These are phyloP conservation scores for Lactarius hatsudake DNA, from an alignment of 768 basidiomycete species.

Conservation along the genomic window DNA sequence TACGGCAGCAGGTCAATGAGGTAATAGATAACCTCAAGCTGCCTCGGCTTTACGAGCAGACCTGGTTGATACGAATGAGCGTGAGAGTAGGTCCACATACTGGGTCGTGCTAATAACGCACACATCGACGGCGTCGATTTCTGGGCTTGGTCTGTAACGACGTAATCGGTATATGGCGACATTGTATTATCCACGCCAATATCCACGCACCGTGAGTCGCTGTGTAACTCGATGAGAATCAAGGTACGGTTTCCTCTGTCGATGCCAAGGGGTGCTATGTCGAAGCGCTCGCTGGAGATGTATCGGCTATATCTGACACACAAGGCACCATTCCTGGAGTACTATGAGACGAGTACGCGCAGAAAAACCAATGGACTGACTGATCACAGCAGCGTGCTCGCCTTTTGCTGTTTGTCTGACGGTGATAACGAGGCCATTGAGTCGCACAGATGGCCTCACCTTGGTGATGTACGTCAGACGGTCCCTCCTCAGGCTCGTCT, in stretches of 20 bases:
- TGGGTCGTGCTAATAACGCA: background rate
- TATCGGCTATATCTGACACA: background rate
- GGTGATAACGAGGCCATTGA: background rate
- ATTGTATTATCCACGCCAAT: background rate
- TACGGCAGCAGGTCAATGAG: conserved; percentile 10
- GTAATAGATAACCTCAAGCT: background rate
- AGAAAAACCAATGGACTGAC: background rate
- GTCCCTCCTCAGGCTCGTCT: background rate
- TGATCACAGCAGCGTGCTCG: background rate
- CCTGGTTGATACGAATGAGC: background rate
- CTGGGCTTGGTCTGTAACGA: background rate
- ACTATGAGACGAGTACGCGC: background rate
- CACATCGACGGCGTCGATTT: background rate
- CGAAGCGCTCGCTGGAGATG: background rate
- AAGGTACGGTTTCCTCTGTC: background rate
- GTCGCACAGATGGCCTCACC: background rate
- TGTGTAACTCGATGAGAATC: background rate
- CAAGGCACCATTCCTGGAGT: background rate
- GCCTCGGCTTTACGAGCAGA: conserved; percentile 3
- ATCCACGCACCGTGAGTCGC: background rate
- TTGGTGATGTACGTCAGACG: conserved; percentile 2
- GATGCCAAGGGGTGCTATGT: background rate
- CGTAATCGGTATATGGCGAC: background rate
- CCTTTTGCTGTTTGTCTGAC: background rate
- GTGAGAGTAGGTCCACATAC: background rate